Percentiles rank a stretch among this genome's conserved stretches.
These are phyloP conservation scores for Verticillium tricorpus DNA, from an alignment of 2,329 filamentous ascomycete genomes.

Conservation along the genomic window DNA sequence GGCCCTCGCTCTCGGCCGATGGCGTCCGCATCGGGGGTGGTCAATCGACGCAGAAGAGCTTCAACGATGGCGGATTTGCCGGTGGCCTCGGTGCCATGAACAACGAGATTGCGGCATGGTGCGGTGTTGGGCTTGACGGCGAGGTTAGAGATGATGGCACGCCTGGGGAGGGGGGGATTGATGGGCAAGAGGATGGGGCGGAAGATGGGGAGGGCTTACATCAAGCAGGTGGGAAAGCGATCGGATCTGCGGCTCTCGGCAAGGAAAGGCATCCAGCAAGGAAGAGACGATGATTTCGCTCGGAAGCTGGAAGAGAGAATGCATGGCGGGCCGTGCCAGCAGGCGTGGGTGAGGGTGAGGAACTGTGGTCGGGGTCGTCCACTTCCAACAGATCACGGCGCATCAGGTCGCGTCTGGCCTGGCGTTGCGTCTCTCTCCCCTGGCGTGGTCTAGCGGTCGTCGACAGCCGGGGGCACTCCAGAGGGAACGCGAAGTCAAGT, in stretches of 20 bases:
- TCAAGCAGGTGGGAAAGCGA: slow-evolving; percentile 51
- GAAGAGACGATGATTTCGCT: slow-evolving; percentile 44
- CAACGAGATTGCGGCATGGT: slow-evolving; percentile 67
- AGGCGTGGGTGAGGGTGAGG: neutral
- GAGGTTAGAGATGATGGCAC: slow-evolving; percentile 16
- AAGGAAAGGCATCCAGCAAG: slow-evolving; percentile 47
- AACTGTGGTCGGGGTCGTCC: neutral
- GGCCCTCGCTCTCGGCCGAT: slow-evolving; percentile 34
- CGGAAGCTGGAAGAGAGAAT: slow-evolving; percentile 44
- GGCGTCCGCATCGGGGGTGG: slow-evolving; percentile 44
- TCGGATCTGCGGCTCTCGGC: slow-evolving; percentile 55
- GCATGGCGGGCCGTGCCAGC: slow-evolving; percentile 19
- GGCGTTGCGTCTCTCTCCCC: neutral
- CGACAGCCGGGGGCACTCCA: neutral
- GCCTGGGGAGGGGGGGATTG: too few species aligned
- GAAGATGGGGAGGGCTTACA: slow-evolving; percentile 26
- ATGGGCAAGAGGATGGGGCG: too few species aligned
- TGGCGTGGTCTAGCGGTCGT: neutral
- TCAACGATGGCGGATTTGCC: slow-evolving; percentile 73
- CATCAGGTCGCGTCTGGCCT: neutral
- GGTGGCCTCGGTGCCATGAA: slow-evolving; percentile 82
- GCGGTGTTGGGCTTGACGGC: slow-evolving; percentile 55
- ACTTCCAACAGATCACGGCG: neutral
- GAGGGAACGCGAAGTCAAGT: slow-evolving; percentile 9
- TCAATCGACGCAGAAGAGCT: slow-evolving; percentile 51